Conservation (phyloP, 129 eudicot genomes). For the Escallonia rubra region DNA sequence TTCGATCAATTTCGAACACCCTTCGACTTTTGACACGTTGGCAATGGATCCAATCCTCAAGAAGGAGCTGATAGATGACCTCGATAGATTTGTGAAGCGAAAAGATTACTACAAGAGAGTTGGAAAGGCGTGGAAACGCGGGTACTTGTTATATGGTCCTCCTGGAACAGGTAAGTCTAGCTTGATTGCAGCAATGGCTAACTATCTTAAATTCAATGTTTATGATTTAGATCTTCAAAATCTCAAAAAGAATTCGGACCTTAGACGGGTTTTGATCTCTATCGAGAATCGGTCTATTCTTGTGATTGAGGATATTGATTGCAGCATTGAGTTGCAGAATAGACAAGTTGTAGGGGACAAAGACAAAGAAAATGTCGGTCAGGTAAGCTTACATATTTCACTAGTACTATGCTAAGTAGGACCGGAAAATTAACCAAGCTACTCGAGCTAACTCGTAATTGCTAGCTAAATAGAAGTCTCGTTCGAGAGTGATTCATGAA, state of each 20-base stretch:
- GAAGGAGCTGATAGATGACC: conserved; percentile 33
- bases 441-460: too few relatives aligned
- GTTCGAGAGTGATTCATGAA: too few relatives aligned
- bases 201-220: conserved; percentile 28
- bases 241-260: conserved; percentile 10
- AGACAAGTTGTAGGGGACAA: conserved; percentile 5
- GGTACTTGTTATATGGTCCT: conserved; percentile 37
- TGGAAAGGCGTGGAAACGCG: conserved; percentile 37
- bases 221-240: conserved; percentile 32
- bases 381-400: too few relatives aligned
- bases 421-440: too few relatives aligned
- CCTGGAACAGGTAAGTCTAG: conserved; percentile 39
- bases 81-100: conserved; percentile 28
- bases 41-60: conserved; percentile 28
- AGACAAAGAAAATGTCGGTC: too few relatives aligned
- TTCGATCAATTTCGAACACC: conserved; percentile 36
- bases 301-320: conserved; percentile 37
- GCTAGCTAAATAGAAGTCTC: too few relatives aligned
- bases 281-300: conserved; percentile 26
- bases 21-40: conserved; percentile 23
- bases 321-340: conserved; percentile 21
- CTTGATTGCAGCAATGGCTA: conserved; percentile 43
- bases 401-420: too few relatives aligned
- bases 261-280: conserved; percentile 12
- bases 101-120: conserved; percentile 27